Evolutionary conservation across 495 filamentous ascomycete genomes (phyloP), one percentile per base, ranked within the genome.

Genomic region (Articulospora tetracladia): DNA sequence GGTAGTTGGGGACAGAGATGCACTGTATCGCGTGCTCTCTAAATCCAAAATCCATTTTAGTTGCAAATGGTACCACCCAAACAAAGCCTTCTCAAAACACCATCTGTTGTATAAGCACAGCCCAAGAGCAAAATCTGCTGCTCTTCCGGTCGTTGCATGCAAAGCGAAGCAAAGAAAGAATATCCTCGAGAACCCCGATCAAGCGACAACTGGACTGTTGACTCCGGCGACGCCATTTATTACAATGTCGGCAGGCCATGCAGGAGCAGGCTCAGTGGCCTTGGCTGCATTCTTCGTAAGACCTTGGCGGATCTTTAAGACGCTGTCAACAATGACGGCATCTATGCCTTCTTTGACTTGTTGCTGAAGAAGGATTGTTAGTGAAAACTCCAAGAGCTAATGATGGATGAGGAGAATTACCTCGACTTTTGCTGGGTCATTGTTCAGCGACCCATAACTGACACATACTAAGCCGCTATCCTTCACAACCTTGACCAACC

Each of bases 261-360:
- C 3, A n/a, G 25, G 6, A 44, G 15, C 39, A 1, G 53, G 22
- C 17, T 55, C 57, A 26, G 55, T 17, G 1, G 50, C 39, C 22
- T 58, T 63, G 12, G 59, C 53, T 8, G 59, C 62, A 13, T 62
- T 64, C 52, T 64, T 74, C 1, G 79, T 80, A 17, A 83, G 46
- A 20, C 76, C 79, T 63, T 78, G 76, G 0, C 79, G 74, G 56
- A 97, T 93, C 22, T 87, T 86, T 15, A 97, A 78, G 11, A 98
- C 93, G 44, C 83, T 91, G 68, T 98, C 93, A 39, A 97, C 94
- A 68, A 98, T 98, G 24, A 98, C 92, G 7, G 93, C 93, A 73
- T 98, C 93, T 53, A 98, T 95, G 48, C 94, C 94, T 72, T 97
- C 90, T 23, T 91, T 86, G 17, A 95, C 92, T 86, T 98, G 94